Evolutionary conservation across 148 eudicot genomes (phyloP), one percentile per base, ranked within the genome.

Genomic region (Limonium bicolor): DNA sequence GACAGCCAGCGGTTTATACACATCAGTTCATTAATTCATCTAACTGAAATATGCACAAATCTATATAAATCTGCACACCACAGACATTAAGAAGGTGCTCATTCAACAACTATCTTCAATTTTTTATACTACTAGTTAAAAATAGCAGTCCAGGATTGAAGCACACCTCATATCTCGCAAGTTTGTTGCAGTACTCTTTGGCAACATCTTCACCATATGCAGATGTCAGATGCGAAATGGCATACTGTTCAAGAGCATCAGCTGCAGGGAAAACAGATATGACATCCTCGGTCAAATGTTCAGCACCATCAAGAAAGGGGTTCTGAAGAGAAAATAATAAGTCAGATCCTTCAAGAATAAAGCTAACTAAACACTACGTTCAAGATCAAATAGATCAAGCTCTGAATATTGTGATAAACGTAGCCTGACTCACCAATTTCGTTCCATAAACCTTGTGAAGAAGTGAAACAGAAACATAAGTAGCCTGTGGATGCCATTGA

Each of bases 221-320:
- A 64, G 96, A 78, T 28, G 50, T 55, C 48, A 82, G 60, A 24
- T 69, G 59, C 34, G 76, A 65, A 29, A 76, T 35, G 26, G 71
- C 60, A 61, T 76, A 63, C 62, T 76, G 85, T 58, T 87, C 96
- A 58, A 87, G 77, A 59, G 71, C 71, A 71, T 87, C 80, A 55
- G 96, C 94, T 41, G 90, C 96, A 41, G 94, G 94, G 59, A 82
- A 78, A 66, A 87, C 96, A 54, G 88, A 71, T 60, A 71, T 78
- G 25, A 79, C 85, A 79, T 87, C 96, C 64, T 87, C 96, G 0
- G 96, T 87, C 47, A 87, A 78, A 64, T 87, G 96, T 54, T 87
- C 94, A 48, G 75, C 82, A 13, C 70, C 69, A 29, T 76, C 72
- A 41, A 76, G 70, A 53, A 87, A 87, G 32, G 96, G 96, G 73